Percentiles rank a stretch among this genome's conserved stretches.
phyloP scores from a whole-genome alignment of 2,329 filamentous ascomycete species.

The Immersiporthe knoxdaviesiana region DNA sequence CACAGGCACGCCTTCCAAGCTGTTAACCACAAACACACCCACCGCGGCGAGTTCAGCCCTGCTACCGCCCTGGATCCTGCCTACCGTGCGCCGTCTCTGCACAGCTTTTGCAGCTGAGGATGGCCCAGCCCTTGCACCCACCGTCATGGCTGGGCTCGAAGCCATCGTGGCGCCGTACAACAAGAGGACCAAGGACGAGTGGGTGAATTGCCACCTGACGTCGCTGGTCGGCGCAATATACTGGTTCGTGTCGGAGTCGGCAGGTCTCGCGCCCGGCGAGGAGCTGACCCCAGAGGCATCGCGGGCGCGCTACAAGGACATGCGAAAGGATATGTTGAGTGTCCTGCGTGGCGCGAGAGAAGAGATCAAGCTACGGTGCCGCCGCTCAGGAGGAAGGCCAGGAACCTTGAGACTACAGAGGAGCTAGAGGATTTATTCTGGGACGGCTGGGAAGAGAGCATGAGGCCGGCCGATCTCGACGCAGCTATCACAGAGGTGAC shows the following conservation, averaged over 20 bases:
- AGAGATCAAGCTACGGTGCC: slow-evolving; percentile 38
- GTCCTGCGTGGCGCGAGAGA: slow-evolving; percentile 45
- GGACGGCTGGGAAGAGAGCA: slow-evolving; percentile 53
- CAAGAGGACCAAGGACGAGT: slow-evolving; percentile 50
- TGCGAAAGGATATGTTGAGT: slow-evolving; percentile 51
- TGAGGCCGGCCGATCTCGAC: slow-evolving; percentile 61
- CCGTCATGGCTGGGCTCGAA: slow-evolving; percentile 76
- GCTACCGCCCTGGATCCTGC: slow-evolving; percentile 69
- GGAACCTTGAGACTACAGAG: slow-evolving; percentile 43
- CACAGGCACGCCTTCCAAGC: slow-evolving; percentile 38
- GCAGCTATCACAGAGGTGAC: slow-evolving; percentile 63
- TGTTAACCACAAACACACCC: slow-evolving; percentile 52
- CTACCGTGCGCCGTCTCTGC: slow-evolving; percentile 68
- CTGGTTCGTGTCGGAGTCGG: slow-evolving; percentile 60
- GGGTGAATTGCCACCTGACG: slow-evolving; percentile 53
- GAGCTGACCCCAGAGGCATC: slow-evolving; percentile 17
- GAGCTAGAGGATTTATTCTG: slow-evolving; percentile 48
- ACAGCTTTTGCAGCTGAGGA: slow-evolving; percentile 53
- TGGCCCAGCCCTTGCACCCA: slow-evolving; percentile 66
- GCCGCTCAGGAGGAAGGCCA: slow-evolving; percentile 45
- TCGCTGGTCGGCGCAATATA: slow-evolving; percentile 63
- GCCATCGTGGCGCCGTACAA: slow-evolving; percentile 50
- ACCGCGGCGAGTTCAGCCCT: slow-evolving; percentile 40
- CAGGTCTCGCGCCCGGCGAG: slow-evolving; percentile 44
- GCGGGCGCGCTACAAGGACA: slow-evolving; percentile 50